A percentile compares a stretch with the other conserved stretches of the same genome.
These are phyloP conservation scores for Phalaenopsis hybrid DNA, from an alignment of 116 monocot species.

Conservation along the genomic window DNA sequence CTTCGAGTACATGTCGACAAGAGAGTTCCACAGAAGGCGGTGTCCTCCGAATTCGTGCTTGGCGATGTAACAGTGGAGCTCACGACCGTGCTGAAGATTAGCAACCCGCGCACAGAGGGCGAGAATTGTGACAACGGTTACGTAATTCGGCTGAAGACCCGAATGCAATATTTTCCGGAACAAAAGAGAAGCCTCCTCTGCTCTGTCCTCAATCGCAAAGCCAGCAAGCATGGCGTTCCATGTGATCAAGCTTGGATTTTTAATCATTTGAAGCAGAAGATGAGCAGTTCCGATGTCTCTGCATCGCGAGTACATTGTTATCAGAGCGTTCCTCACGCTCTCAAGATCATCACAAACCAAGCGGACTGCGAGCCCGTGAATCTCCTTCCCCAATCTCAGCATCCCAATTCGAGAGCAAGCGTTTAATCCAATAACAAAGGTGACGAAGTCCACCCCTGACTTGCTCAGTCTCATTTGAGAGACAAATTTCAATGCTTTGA, in stretches of 20 bases:
- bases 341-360: conserved; percentile 23
- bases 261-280: conserved; percentile 26
- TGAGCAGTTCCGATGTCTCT: conserved; percentile 23
- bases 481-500: conserved; percentile 34
- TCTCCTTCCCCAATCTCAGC: conserved; percentile 41
- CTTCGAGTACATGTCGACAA: conserved; percentile 41
- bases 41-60: conserved; percentile 29
- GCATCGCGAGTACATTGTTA: conserved; percentile 76
- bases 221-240: conserved; percentile 76
- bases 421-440: conserved; percentile 47
- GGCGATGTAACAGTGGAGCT: conserved; percentile 61
- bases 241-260: conserved; percentile 37
- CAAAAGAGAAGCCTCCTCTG: conserved; percentile 38
- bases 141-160: conserved; percentile 51
- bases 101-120: conserved; percentile 52
- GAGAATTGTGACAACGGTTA: conserved; percentile 56
- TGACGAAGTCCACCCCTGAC: conserved; percentile 36
- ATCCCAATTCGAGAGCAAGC: conserved; percentile 41
- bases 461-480: conserved; percentile 24
- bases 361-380: conserved; percentile 51
- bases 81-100: conserved; percentile 59
- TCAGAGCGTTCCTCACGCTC: conserved; percentile 51
- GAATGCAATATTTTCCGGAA: conserved; percentile 36
- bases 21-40: conserved; percentile 39
- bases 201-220: conserved; percentile 32